Base-by-base conservation (phyloP, 78 protist genomes). In the Chrysochromulina parva region DNA sequence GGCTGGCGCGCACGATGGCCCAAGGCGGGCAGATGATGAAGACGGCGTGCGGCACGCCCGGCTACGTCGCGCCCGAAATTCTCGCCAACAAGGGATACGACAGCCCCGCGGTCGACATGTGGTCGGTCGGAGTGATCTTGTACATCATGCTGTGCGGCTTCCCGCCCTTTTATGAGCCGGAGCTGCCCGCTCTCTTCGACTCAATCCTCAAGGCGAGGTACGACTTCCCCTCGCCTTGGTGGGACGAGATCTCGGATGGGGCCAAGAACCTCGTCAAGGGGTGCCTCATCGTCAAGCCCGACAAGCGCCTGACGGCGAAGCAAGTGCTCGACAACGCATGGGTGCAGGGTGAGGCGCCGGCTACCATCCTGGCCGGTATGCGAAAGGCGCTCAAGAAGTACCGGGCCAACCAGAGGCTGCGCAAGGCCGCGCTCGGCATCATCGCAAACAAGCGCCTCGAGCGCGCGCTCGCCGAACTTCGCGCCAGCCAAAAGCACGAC, bases 61-160 rank as follows among this genome's bases (percentile, higher is more conserved):
- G 38, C 38, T 38, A 38, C 38, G 38, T 38, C 38, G 38, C 38
- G 38, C 38, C 48, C n/a, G 54, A 6, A 0, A 26, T 1, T 62
- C 57, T 7, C 24, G 52, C 1, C 81, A 13, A 2, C 38, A 38
- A 38, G 38, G 38, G 38, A 38, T 38, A 38, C 38, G 38, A 93
- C 91, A 26, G 55, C 60, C 19, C 3, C 1, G 88, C 91, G 19
- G 93, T 85, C 28, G 95, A 93, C 88, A 48, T 93, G 54, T 93
- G 95, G 95, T 58, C 90, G 11, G 52, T 93, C 26, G 95, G 95
- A 17, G 93, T 93, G n/a, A 92, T 91, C 62, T 10, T 76, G 26
- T 93, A 71, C 80, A n/a, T 91, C 55, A 11, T 89, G 59, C 50
- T 93, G 85, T 91, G 90, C 60, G 90, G 85, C 89, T 54, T 14